Evolutionary conservation across 352 stramenopile species (phyloP).

Genomic region (Pilasporangium apinafurcum): DNA sequence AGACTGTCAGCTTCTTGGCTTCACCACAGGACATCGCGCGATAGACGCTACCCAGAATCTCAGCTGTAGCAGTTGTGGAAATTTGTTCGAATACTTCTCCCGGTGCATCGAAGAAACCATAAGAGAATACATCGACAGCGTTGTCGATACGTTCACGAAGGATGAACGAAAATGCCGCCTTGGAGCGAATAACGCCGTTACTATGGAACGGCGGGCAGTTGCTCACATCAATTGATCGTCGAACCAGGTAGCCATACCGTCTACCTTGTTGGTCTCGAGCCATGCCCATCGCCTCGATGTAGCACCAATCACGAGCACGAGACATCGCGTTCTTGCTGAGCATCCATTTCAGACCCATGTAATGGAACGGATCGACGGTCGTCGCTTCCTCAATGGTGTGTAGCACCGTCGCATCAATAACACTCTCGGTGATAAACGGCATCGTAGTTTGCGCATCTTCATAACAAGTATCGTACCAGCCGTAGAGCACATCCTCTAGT

Average conservation of each 20-base stretch:
- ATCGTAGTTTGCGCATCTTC: constrained; percentile 29
- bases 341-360: constrained; percentile 42
- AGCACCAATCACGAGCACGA: constrained; percentile 17
- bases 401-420: constrained; percentile 28
- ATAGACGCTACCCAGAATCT: constrained; percentile 22
- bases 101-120: constrained; percentile 30
- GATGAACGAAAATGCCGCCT: constrained; percentile 16
- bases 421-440: constrained; percentile 14
- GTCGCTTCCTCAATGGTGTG: constrained; percentile 28
- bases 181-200: constrained; percentile 16
- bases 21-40: constrained; percentile 28
- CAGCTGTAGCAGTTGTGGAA: constrained; percentile 13
- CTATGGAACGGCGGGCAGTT: constrained; percentile 27
- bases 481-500: constrained; percentile 44
- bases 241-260: constrained; percentile 31
- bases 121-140: constrained; percentile 33
- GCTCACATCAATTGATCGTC: constrained; percentile 32
- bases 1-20: constrained; percentile 48
- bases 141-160: constrained; percentile 27
- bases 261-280: constrained; percentile 15
- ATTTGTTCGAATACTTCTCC: constrained; percentile 23
- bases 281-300: constrained; percentile 38
- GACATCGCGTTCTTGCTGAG: constrained; percentile 24
- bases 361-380: constrained; percentile 33
- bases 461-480: constrained; percentile 23